phyloP scores from a whole-genome alignment of 2,329 filamentous ascomycete genomes.

The Fusarium sp. region DNA sequence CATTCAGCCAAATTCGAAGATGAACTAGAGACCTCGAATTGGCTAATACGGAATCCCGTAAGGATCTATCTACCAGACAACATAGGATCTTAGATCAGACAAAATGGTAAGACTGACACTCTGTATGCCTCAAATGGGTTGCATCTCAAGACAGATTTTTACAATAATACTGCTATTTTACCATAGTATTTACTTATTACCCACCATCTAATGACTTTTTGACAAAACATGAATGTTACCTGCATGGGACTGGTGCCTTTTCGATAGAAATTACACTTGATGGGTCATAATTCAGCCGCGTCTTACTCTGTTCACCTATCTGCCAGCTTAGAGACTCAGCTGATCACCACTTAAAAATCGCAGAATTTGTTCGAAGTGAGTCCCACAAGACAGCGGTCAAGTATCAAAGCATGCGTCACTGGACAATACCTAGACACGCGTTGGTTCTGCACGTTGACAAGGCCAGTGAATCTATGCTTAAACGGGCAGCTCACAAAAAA shows the following conservation, averaged over 20 bases:
- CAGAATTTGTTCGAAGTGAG: not conserved
- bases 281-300: not conserved
- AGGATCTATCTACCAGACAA: not conserved
- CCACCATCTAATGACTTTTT: not conserved
- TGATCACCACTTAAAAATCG: not conserved
- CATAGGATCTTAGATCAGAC: not conserved
- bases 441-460: conserved; percentile 11
- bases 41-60: not conserved
- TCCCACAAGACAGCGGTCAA: not conserved
- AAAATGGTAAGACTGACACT: not conserved
- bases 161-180: not conserved
- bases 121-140: not conserved
- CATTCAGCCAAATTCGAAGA: not conserved
- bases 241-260: not conserved
- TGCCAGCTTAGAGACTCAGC: too few species aligned
- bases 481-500: conserved; percentile 28
- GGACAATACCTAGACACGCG: not conserved
- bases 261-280: not conserved
- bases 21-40: not conserved
- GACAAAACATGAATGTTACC: not conserved
- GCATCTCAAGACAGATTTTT: not conserved
- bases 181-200: not conserved
- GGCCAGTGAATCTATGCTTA: conserved; percentile 21
- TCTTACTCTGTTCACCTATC: not conserved
- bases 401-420: conserved; percentile 14